Base-by-base conservation (phyloP, 805 yeast genomes). In the Kluyveromyces wickerhamii region DNA sequence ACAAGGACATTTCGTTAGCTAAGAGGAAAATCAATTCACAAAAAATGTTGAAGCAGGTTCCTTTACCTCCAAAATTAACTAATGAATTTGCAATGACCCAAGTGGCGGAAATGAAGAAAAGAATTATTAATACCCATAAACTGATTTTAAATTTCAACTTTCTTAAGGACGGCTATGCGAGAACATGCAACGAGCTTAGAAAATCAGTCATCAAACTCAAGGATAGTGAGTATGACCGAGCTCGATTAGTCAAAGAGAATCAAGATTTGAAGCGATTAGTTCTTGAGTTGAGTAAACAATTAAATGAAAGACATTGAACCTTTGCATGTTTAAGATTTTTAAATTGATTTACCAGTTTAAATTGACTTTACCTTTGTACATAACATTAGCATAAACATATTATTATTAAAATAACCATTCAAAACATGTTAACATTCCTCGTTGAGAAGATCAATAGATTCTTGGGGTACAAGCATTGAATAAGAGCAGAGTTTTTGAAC, bases 161-260 rank as follows among this genome's bases (percentile, higher is more conserved):
- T 15, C 34, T 60, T 24, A 59, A 57, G 31, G 54, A 52, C 29
- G 44, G 59, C n/a, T 57, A 56, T 33, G 51, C 60, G 5, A 52
- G 49, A 27, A 53, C 61, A 11, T 49, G 59, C 23, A 44, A 51
- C 12, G 60, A 58, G 24, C 41, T 63, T 36, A 56, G 59, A 27
- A 57, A 48, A 22, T 38, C 60, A 8, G 39, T 63, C 43, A 39
- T 38, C 25, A 57, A 53, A 29, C 41, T 63, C 33, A 61, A 56
- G 36, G 60, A 56, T 31, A 60, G 63, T 31, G 69, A 64, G 43
- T 42, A 46, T 32, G 54, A 51, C 41, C 57, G 67, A 47, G 52
- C 63, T 3, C 56, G 52, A 28, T 39, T 64, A 17, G 40, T 59
- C 42, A 44, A 52, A 25, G 67, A 64, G 36, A 64, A 64, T 38